These are phyloP conservation scores for Fusarium equiseti DNA, from an alignment of 2,329 filamentous ascomycete genomes.

Conservation along the genomic window DNA sequence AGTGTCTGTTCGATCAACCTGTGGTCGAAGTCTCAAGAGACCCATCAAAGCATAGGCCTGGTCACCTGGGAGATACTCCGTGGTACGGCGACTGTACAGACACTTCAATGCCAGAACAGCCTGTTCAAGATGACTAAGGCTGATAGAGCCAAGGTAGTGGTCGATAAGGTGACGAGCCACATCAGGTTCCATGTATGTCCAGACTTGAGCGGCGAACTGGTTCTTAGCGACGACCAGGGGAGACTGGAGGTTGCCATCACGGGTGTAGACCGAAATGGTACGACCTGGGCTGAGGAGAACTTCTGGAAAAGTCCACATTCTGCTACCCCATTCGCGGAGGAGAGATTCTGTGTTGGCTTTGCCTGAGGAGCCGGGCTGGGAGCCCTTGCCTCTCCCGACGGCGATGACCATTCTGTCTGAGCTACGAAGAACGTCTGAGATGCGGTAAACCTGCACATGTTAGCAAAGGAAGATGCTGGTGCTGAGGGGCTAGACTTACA, in stretches of 20 bases:
- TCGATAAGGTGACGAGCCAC: conserved; percentile 51
- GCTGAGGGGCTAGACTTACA: conserved; percentile 17
- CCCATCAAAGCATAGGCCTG: conserved; percentile 55
- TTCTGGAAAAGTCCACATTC: conserved; percentile 49
- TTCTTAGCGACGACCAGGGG: conserved; percentile 48
- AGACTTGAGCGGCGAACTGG: conserved; percentile 50
- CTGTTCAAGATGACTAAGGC: conserved; percentile 51
- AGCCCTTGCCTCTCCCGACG: conserved; percentile 37
- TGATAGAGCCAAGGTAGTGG: conserved; percentile 51
- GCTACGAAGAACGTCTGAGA: conserved; percentile 46
- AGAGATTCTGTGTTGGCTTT: conserved; percentile 41
- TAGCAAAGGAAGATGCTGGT: background rate
- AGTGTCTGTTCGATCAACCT: conserved; percentile 50
- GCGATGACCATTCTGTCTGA: conserved; percentile 44
- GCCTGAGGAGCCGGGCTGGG: conserved; percentile 10
- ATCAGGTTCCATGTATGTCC: conserved; percentile 47
- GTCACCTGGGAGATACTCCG: conserved; percentile 47
- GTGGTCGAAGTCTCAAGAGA: conserved; percentile 50
- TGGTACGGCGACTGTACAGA: conserved; percentile 47
- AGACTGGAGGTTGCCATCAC: conserved; percentile 38
- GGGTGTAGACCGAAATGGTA: conserved; percentile 44
- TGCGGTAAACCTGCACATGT: conserved; percentile 41
- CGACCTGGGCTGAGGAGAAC: conserved; percentile 45
- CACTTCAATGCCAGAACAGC: conserved; percentile 49
- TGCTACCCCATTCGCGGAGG: conserved; percentile 46